phyloP scores from a whole-genome alignment of 768 basidiomycete species.

The Amylocystis lapponica region DNA sequence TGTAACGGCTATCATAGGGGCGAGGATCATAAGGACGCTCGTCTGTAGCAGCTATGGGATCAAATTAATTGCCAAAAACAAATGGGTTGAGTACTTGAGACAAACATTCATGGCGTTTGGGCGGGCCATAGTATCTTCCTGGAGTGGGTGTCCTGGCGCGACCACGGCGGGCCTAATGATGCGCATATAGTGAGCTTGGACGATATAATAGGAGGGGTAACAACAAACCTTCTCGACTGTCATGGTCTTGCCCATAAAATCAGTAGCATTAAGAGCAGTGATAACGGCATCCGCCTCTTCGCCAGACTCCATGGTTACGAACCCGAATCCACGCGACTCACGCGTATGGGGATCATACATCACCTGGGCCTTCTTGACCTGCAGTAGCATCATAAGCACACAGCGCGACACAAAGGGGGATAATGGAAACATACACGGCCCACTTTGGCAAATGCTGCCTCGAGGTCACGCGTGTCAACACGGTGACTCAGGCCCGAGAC shows the following conservation, averaged over 20 bases:
- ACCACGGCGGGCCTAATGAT: conserved; percentile 72
- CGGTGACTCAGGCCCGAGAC: conserved; percentile 53
- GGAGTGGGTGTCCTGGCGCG: conserved; percentile 91
- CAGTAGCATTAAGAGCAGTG: conserved; percentile 74
- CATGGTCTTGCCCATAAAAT: conserved; percentile 81
- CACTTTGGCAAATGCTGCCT: conserved; percentile 81
- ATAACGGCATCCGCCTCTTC: conserved; percentile 94
- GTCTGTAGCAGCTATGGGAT: conserved; percentile 33
- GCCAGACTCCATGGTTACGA: conserved; percentile 76
- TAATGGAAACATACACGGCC: conserved; percentile 59
- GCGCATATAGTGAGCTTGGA: not conserved
- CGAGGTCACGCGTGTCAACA: conserved; percentile 81
- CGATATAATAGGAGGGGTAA: not conserved
- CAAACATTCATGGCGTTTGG: conserved; percentile 69
- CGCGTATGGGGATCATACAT: conserved; percentile 65
- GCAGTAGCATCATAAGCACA: not conserved
- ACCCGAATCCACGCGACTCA: conserved; percentile 80
- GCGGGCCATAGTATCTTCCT: conserved; percentile 90
- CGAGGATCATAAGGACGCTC: conserved; percentile 90
- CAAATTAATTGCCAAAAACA: not conserved
- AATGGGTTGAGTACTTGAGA: conserved; percentile 8
- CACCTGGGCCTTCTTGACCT: conserved; percentile 62
- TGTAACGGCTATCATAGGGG: conserved; percentile 86
- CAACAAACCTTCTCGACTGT: conserved; percentile 77
- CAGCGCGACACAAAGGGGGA: not conserved